Base-by-base conservation (phyloP, 352 stramenopile genomes). In the Phytophthora boehmeriae region DNA sequence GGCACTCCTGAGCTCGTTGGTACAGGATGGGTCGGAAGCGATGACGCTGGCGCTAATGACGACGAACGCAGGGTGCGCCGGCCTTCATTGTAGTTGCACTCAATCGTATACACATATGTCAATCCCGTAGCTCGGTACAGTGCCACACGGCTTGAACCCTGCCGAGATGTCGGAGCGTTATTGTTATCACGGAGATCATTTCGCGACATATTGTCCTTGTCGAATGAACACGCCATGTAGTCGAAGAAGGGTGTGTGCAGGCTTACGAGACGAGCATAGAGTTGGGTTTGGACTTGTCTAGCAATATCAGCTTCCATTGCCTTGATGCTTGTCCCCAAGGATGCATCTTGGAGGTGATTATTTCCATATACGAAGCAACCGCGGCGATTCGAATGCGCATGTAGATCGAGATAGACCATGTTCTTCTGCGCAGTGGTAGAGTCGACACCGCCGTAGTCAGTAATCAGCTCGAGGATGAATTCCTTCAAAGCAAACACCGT, bases 341-440 rank as follows among this genome's bases (percentile, higher is more conserved):
- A 20, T 2, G 27, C 11, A 27, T 62, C 59, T 16, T 59, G 65
- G 9, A 84, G 30, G 16, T 96, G 59, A 30, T 87, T 80, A 55
- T 97, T 97, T 0, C 91, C 92, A 62, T 94, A 97, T 8, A 97
- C 81, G 54, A 98, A 98, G 67, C 89, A 97, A 0, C 91, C 92
- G 11, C 92, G 78, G 28, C 95, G 92, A 36, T 86, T 92, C 0
- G 89, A 76, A 58, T 98, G 92, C 0, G 92, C 92, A 39, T 98
- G 92, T n/a, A 97, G 55, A 42, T 98, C 92, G 2, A 98, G 57
- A 52, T 96, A 97, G 20, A 97, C 51, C n/a, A 82, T 67, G 27
- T 64, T 70, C 1, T 77, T 56, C 10, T 61, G 35, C 10, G 63
- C 64, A 5, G 8, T 34, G 5, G 43, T 30, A 8, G 58, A 75